Conservation (phyloP, 192 early-diverging fungal species). For the Rhizophagus clarus region DNA sequence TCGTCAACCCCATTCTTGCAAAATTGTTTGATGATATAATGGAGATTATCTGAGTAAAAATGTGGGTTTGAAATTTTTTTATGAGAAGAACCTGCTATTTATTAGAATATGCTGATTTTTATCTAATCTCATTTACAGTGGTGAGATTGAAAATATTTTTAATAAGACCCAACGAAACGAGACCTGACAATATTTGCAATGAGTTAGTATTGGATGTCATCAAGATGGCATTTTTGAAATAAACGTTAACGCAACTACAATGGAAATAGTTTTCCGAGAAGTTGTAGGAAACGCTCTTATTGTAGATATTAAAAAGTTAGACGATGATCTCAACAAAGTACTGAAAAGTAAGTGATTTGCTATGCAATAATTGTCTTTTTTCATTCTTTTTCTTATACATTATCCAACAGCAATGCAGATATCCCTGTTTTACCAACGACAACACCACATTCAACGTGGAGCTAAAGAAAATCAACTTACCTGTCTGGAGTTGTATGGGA, state of each 20-base stretch:
- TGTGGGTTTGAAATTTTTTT: neutral
- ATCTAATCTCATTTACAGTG: neutral
- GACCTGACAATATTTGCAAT: conserved; percentile 13
- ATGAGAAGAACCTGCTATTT: neutral
- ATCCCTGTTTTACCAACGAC: conserved; percentile 12
- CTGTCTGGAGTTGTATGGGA: conserved; percentile 17
- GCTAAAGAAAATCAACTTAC: conserved; percentile 17
- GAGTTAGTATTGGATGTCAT: conserved; percentile 5
- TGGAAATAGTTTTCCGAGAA: conserved; percentile 8
- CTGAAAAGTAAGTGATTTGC: conserved; percentile 3
- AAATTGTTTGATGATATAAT: conserved; percentile 22
- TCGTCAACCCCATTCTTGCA: conserved; percentile 4
- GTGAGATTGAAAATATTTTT: conserved; percentile 7
- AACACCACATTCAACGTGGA: conserved; percentile 12
- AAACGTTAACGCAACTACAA: conserved; percentile 5
- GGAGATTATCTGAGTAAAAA: conserved; percentile 16
- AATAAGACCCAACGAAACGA: conserved; percentile 2
- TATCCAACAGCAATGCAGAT: conserved; percentile 11
- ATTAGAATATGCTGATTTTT: neutral
- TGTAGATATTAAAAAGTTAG: conserved; percentile 14
- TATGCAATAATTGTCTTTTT: conserved; percentile 11
- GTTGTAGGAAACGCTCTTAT: neutral
- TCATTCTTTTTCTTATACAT: conserved; percentile 21
- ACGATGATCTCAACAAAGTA: neutral
- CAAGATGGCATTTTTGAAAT: conserved; percentile 5